Base-by-base conservation (phyloP, 139 green algal species). In the Deuterostichococcus epilithicus region DNA sequence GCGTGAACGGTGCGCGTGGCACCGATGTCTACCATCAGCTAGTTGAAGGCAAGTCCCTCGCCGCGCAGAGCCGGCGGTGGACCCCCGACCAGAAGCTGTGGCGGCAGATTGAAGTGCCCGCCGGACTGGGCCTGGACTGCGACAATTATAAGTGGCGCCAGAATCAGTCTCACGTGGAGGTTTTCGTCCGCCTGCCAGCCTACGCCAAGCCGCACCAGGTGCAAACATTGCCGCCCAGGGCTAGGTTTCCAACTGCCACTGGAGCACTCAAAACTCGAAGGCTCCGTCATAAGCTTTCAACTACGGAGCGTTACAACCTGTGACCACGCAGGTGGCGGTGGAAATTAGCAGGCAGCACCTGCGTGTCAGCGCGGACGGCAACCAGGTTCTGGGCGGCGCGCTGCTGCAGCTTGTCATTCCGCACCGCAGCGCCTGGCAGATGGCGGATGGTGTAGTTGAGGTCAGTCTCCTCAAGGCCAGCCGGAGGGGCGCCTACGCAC, bases 61-160 rank as follows among this genome's bases (percentile, higher is more conserved):
- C 63, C 74, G 32, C 1, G 52, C 52, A 63, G 52, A 63, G 20
- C 52, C 52, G 52, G 20, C 52, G 52, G 18, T 63, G 52, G 52
- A 63, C 52, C 18, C 52, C 52, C 10, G 13, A 63, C 3, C 52
- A 63, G 52, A 25, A 28, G 75, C 69, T 18, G 26, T 83, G 63
- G 76, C 35, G 34, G 30, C n/a, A 77, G 1, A 81, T 96, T 20
- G 60, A 88, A 15, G 67, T 91, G 30, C 76, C 82, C 15, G n/a
- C 33, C 32, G 58, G 73, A 20, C 74, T 94, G 34, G 88, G 89
- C 34, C 20, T 91, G 38, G 83, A 87, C 58, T 83, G 76, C 76
- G 72, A 73, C 58, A 52, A 63, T 28, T 93, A 93, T 85, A 97
- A 95, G 78, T 97, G 93, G 93, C 78, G 39, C 5, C 94, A 97